These are phyloP conservation scores for Ustanciosporium gigantosporum DNA, from an alignment of 1,284 basidiomycete species.

Conservation along the genomic window DNA sequence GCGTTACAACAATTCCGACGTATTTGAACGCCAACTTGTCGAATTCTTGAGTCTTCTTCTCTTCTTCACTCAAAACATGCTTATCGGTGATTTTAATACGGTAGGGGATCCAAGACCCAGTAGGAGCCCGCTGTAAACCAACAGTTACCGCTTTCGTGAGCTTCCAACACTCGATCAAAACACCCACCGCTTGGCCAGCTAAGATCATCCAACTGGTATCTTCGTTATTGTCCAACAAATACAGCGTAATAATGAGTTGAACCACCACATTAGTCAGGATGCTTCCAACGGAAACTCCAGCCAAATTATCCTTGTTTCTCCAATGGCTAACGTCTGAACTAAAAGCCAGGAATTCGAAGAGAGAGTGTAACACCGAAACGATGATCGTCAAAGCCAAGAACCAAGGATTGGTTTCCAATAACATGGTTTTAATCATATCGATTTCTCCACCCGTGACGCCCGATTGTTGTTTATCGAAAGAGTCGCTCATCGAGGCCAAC, in stretches of 20 bases:
- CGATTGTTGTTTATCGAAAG: constrained; percentile 70
- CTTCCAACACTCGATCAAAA: constrained; percentile 95
- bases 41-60: constrained; percentile 94
- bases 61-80: constrained; percentile 87
- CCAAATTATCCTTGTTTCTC: constrained; percentile 77
- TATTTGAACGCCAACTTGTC: constrained; percentile 86
- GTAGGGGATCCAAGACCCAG: constrained; percentile 76
- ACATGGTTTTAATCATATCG: constrained; percentile 45
- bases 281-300: constrained; percentile 66
- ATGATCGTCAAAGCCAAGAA: constrained; percentile 74
- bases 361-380: constrained; percentile 81
- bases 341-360: constrained; percentile 65
- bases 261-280: constrained; percentile 90
- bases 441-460: constrained; percentile 74
- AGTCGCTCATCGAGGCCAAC: constrained; percentile 61
- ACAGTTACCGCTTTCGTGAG: constrained; percentile 77
- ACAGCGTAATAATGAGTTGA: constrained; percentile 78
- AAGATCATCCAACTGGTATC: constrained; percentile 96
- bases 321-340: constrained; percentile 86
- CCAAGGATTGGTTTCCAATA: constrained; percentile 82
- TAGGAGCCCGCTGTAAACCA: constrained; percentile 67
- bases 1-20: constrained; percentile 83
- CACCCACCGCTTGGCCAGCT: constrained; percentile 74
- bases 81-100: constrained; percentile 82
- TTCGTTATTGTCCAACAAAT: constrained; percentile 90